Percentiles rank a stretch among this genome's conserved stretches.
Conservation (phyloP, 208 protist genomes). For the Blechomonas ayalai region DNA sequence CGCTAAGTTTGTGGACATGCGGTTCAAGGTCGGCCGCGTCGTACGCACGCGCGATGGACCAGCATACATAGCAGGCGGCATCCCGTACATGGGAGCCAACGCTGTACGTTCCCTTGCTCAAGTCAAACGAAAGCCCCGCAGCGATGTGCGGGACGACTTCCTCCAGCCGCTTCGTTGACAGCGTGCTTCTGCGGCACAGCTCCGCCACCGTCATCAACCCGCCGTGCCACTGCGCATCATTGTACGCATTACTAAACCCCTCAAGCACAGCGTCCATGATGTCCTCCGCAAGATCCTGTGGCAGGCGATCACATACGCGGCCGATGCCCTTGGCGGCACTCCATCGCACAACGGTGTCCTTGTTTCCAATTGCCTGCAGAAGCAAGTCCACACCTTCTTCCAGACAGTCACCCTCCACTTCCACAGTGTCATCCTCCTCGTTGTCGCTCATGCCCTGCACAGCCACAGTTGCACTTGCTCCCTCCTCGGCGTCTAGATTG, state of each 20-base stretch:
- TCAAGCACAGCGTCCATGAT: slow-evolving; percentile 81
- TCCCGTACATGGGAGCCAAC: slow-evolving; percentile 97
- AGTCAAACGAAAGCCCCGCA: slow-evolving; percentile 90
- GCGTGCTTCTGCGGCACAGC: slow-evolving; percentile 91
- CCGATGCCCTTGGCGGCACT: slow-evolving; percentile 96
- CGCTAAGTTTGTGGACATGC: slow-evolving; percentile 75
- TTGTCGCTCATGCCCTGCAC: slow-evolving; percentile 6
- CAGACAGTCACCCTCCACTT: slow-evolving; percentile 54
- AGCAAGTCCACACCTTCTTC: slow-evolving; percentile 72
- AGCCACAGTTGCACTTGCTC: neutral
- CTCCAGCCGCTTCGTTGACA: slow-evolving; percentile 76
- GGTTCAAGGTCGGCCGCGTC: slow-evolving; percentile 74
- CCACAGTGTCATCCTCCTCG: slow-evolving; percentile 19
- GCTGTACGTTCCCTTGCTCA: slow-evolving; percentile 91
- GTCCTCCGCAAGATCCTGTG: slow-evolving; percentile 82
- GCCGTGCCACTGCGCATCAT: slow-evolving; percentile 93
- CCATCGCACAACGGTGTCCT: slow-evolving; percentile 96
- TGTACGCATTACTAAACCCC: slow-evolving; percentile 51
- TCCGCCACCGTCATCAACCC: slow-evolving; percentile 94
- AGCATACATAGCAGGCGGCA: slow-evolving; percentile 97
- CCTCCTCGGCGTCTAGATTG: slow-evolving; percentile 37
- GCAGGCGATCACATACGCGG: slow-evolving; percentile 90
- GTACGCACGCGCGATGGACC: slow-evolving; percentile 98
- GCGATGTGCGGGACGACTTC: slow-evolving; percentile 69
- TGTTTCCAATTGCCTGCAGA: slow-evolving; percentile 65